These are phyloP conservation scores for Exophiala mesophila DNA, from an alignment of 2,329 filamentous ascomycete species.

Conservation along the genomic window DNA sequence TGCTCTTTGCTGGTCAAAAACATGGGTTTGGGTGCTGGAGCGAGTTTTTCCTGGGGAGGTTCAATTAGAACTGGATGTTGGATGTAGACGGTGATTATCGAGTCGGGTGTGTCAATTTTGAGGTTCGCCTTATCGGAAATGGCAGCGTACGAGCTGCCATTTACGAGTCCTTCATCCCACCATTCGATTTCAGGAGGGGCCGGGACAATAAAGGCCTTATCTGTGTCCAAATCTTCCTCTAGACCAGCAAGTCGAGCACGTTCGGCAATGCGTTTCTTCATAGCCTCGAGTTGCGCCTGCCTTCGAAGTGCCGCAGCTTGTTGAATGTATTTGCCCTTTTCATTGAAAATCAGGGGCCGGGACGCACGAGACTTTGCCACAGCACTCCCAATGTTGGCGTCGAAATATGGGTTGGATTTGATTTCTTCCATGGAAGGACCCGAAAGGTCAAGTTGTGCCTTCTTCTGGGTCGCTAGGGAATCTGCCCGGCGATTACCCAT, in stretches of 20 bases:
- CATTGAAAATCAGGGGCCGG: slow-evolving; percentile 80
- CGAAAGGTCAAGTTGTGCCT: slow-evolving; percentile 53
- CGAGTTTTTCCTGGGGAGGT: slow-evolving; percentile 81
- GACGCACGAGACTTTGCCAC: slow-evolving; percentile 61
- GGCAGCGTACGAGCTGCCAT: slow-evolving; percentile 67
- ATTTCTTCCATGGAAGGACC: slow-evolving; percentile 55
- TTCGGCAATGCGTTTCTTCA: slow-evolving; percentile 89
- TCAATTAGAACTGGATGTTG: slow-evolving; percentile 90
- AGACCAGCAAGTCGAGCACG: slow-evolving; percentile 86
- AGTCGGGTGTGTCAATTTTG: slow-evolving; percentile 72
- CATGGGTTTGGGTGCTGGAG: slow-evolving; percentile 78
- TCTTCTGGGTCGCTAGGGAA: slow-evolving; percentile 34
- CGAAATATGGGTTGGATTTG: slow-evolving; percentile 76
- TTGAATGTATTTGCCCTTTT: slow-evolving; percentile 94
- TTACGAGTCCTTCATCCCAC: slow-evolving; percentile 90
- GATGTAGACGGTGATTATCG: slow-evolving; percentile 83
- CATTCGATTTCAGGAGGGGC: slow-evolving; percentile 85
- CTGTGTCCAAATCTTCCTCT: slow-evolving; percentile 81
- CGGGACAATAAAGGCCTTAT: slow-evolving; percentile 83
- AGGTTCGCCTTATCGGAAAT: slow-evolving; percentile 61
- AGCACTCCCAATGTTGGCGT: slow-evolving; percentile 58
- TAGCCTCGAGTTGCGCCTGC: slow-evolving; percentile 82
- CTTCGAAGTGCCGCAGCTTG: slow-evolving; percentile 85
- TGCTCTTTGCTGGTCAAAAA: slow-evolving; percentile 87
- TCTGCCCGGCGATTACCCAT: slow-evolving; percentile 52